Evolutionary conservation across 148 eudicot genomes (phyloP).

Genomic region (Fagopyrum esculentum): DNA sequence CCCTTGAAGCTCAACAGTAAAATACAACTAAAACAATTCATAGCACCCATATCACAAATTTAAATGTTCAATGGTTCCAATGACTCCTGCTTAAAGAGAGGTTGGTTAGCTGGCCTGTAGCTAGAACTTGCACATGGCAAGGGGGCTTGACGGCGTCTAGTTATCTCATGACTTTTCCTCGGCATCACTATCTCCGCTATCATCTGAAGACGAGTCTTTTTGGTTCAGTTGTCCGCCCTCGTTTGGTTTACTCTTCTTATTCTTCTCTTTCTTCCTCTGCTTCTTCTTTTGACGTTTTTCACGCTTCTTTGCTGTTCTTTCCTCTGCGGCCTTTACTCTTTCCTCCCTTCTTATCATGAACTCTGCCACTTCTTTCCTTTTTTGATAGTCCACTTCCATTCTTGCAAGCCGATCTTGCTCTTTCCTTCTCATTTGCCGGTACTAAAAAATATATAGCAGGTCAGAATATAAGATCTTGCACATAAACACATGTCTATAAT

Average conservation of each 20-base stretch:
- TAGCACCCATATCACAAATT: not conserved
- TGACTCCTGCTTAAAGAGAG: not conserved
- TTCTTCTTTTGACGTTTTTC: conserved; percentile 83
- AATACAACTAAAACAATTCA: not conserved
- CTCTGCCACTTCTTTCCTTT: conserved; percentile 73
- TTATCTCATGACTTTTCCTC: conserved; percentile 22
- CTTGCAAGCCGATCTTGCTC: conserved; percentile 91
- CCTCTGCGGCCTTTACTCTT: conserved; percentile 79
- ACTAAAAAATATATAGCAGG: conserved; percentile 35
- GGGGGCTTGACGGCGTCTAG: not conserved
- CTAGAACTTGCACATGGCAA: not conserved
- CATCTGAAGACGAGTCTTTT: conserved; percentile 45
- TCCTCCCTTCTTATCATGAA: conserved; percentile 70
- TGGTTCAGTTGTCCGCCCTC: conserved; percentile 31
- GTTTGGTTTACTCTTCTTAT: conserved; percentile 33
- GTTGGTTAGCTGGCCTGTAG: not conserved
- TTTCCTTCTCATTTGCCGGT: conserved; percentile 95
- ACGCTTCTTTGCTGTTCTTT: conserved; percentile 87
- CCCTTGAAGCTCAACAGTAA: not conserved
- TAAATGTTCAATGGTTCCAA: not conserved
- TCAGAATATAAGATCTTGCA: not conserved
- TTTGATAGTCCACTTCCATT: conserved; percentile 80
- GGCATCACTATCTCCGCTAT: conserved; percentile 41
- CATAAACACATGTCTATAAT: not conserved
- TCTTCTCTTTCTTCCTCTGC: conserved; percentile 57